phyloP scores from a whole-genome alignment of 306 rosid species.

The Citrullus mucosospermus region DNA sequence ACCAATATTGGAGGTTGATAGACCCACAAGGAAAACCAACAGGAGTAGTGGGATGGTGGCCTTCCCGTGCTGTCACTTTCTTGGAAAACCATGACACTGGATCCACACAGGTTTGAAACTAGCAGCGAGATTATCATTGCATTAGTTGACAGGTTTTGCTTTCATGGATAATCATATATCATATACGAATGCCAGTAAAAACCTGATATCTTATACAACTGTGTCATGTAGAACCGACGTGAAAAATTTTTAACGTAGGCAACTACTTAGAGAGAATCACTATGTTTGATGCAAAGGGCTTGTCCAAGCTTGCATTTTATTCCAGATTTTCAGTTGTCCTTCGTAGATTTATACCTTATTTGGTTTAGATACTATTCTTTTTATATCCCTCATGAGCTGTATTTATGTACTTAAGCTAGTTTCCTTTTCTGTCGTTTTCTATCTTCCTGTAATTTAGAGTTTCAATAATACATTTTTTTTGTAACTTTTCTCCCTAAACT shows the following conservation, averaged over 20 bases:
- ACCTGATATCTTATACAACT: background rate
- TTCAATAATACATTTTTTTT: no score
- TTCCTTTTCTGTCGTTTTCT: no score
- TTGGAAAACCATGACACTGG: conserved; percentile 82
- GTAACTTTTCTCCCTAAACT: no score
- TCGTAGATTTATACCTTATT: no score
- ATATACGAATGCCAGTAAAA: background rate
- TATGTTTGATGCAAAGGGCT: background rate
- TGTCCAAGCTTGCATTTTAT: background rate
- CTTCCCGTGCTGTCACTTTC: conserved; percentile 81
- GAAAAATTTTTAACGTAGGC: background rate
- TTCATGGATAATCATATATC: background rate
- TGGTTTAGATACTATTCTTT: no score
- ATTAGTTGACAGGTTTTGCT: background rate
- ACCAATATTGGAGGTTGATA: conserved; percentile 62
- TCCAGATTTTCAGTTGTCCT: background rate
- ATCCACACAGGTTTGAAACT: conserved; percentile 57
- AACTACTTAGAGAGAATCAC: background rate
- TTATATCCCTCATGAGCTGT: no score
- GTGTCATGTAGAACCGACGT: background rate
- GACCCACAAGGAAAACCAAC: conserved; percentile 76
- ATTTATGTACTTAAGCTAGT: no score
- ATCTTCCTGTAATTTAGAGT: no score
- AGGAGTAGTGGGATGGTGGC: conserved; percentile 90
- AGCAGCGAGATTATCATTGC: background rate